Evolutionary conservation across 2,329 filamentous ascomycete species (phyloP).

Genomic region (Fusarium haematococcum): DNA sequence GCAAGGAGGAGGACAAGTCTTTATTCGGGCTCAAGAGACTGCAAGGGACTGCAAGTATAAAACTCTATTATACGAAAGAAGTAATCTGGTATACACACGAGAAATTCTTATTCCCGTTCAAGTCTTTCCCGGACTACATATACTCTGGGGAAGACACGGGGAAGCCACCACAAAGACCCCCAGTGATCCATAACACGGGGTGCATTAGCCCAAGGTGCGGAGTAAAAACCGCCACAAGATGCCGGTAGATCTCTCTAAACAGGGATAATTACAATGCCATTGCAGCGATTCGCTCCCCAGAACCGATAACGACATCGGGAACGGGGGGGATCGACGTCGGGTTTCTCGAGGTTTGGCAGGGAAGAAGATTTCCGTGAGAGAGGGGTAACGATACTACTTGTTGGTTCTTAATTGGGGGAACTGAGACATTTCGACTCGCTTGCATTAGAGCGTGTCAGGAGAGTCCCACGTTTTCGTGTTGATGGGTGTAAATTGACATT

Average conservation of each 20-base stretch:
- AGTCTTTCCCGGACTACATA: neutral
- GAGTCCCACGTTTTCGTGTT: neutral
- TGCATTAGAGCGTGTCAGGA: neutral
- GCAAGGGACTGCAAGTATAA: neutral
- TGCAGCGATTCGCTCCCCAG: neutral
- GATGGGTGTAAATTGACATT: neutral
- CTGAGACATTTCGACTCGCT: neutral
- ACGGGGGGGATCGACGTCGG: neutral
- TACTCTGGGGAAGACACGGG: neutral
- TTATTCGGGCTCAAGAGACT: neutral
- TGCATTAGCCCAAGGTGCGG: neutral
- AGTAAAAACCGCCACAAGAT: neutral
- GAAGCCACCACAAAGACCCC: neutral
- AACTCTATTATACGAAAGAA: neutral
- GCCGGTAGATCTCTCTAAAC: neutral
- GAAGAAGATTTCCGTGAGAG: neutral
- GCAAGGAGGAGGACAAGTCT: neutral
- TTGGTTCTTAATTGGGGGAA: neutral
- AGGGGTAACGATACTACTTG: neutral
- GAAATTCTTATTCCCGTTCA: neutral
- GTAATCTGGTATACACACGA: neutral
- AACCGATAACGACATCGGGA: neutral
- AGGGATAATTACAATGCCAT: neutral
- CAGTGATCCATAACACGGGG: neutral
- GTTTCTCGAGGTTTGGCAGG: neutral